These are phyloP conservation scores for Andrographis paniculata DNA, from an alignment of 305 asterid species.

Conservation along the genomic window DNA sequence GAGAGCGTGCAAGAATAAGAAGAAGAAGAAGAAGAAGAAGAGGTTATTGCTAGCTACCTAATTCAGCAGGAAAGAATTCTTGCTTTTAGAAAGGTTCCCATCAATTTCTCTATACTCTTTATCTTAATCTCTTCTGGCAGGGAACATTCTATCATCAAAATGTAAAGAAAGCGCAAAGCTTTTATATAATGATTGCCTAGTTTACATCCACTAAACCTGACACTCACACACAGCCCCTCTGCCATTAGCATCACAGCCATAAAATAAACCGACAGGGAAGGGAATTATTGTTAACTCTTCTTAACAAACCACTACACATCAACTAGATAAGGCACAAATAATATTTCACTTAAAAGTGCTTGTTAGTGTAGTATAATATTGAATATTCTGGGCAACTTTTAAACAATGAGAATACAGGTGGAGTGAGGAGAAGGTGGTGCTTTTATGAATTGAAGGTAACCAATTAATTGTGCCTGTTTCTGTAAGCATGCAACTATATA, in stretches of 20 bases:
- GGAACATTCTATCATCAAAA: not conserved
- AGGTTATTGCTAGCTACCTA: no score
- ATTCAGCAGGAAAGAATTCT: no score
- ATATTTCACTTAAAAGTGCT: constrained; percentile 11
- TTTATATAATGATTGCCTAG: constrained; percentile 19
- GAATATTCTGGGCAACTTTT: no score
- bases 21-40: no score
- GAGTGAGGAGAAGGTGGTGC: constrained; percentile 11
- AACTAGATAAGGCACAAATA: constrained; percentile 24
- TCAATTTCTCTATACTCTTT: no score
- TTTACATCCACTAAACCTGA: constrained; percentile 29
- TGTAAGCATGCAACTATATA: constrained; percentile 31
- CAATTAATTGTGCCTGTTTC: constrained; percentile 17
- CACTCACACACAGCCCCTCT: constrained; percentile 12
- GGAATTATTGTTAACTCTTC: not conserved
- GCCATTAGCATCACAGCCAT: constrained; percentile 10
- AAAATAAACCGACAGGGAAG: constrained; percentile 2
- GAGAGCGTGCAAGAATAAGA: no score
- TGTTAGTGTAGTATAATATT: not conserved
- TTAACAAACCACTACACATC: not conserved
- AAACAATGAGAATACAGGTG: constrained; percentile 1
- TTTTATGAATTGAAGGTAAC: constrained; percentile 16
- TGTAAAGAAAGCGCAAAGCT: not conserved
- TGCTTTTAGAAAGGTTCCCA: no score
- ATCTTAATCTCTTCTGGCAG: no score